These are phyloP conservation scores for Seiridium unicorne DNA, from an alignment of 2,329 filamentous ascomycete genomes.

Conservation along the genomic window DNA sequence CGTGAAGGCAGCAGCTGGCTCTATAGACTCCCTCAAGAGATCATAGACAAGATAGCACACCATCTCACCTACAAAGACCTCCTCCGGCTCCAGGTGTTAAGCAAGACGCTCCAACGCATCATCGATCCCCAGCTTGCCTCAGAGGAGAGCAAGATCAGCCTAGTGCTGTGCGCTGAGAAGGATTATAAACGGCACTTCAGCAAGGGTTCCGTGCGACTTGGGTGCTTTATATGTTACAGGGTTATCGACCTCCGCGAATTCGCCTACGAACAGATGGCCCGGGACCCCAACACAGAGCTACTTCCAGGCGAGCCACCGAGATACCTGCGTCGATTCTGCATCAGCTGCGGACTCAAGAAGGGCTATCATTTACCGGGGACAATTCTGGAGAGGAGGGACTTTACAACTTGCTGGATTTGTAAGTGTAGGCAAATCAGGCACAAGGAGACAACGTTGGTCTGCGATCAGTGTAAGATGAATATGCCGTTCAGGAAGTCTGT, in stretches of 20 bases:
- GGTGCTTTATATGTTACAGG: constrained; percentile 16
- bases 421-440: not conserved
- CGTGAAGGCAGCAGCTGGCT: not conserved
- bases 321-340: constrained; percentile 18
- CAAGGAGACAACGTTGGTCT: not conserved
- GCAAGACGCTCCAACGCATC: not conserved
- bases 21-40: not conserved
- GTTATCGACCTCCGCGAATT: constrained; percentile 14
- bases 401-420: not conserved
- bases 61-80: not conserved
- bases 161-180: constrained; percentile 1
- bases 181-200: not conserved
- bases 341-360: constrained; percentile 15
- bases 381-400: constrained; percentile 4
- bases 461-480: not conserved
- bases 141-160: not conserved
- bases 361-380: constrained; percentile 15
- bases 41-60: not conserved
- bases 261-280: constrained; percentile 11
- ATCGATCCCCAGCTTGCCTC: constrained; percentile 6
- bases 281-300: not conserved
- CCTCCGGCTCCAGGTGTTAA: not conserved
- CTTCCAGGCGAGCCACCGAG: not conserved
- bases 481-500: not conserved
- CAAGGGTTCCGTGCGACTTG: constrained; percentile 1